phyloP scores from a whole-genome alignment of 345 rosid species.

The Arabidopsis arenosa region DNA sequence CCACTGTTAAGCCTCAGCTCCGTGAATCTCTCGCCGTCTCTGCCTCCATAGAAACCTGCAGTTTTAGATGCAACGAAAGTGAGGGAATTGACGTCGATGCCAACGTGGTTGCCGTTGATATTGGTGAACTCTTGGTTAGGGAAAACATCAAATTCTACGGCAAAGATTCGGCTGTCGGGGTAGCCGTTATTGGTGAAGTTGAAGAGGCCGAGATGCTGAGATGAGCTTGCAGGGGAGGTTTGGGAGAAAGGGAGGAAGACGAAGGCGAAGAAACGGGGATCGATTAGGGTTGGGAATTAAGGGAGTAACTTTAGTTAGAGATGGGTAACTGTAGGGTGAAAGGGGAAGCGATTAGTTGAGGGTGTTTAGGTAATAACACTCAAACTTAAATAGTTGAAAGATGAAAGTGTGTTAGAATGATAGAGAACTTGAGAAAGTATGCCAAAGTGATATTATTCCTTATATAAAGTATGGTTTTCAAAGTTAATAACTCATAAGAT shows the following conservation, averaged over 20 bases:
- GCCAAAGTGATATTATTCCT: no score
- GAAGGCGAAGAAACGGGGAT: conserved; percentile 64
- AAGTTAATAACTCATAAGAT: no score
- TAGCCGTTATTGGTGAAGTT: conserved; percentile 59
- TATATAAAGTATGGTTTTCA: no score
- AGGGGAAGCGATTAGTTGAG: no score
- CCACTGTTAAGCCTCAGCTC: conserved; percentile 61
- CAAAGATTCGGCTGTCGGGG: conserved; percentile 55
- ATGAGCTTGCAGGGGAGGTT: conserved; percentile 46
- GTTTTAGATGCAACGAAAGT: conserved; percentile 45
- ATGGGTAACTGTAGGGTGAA: no score
- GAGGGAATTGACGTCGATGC: conserved; percentile 71
- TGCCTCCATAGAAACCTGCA: conserved; percentile 58
- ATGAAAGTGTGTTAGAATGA: no score
- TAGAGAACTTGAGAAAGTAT: no score
- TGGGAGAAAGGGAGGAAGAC: conserved; percentile 58
- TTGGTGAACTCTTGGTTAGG: conserved; percentile 71
- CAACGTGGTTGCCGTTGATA: conserved; percentile 73
- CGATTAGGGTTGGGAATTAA: no score
- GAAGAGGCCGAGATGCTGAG: conserved; percentile 68
- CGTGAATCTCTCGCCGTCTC: conserved; percentile 40
- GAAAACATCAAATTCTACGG: conserved; percentile 73
- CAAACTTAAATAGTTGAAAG: no score
- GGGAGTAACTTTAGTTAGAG: no score
- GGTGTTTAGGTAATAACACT: no score